Evolutionary conservation across 2,329 filamentous ascomycete genomes (phyloP).

Genomic region (Cytospora leucostoma): DNA sequence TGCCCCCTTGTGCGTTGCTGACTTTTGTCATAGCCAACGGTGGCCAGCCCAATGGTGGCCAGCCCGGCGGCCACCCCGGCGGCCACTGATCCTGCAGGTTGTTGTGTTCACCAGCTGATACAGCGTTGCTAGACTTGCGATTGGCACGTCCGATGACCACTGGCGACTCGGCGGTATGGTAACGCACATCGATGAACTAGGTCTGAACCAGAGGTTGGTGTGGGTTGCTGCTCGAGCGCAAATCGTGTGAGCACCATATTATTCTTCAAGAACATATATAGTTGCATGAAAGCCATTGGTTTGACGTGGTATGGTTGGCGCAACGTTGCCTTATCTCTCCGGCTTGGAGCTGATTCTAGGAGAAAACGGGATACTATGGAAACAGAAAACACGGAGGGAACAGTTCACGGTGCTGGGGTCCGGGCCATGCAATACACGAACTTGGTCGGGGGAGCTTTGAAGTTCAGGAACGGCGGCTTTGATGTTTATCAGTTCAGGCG

Average conservation of each 20-base stretch:
- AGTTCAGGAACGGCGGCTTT: slow-evolving; percentile 8
- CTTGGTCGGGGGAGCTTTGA: slow-evolving; percentile 18
- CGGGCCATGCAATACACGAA: slow-evolving; percentile 22
- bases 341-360: slow-evolving; percentile 10
- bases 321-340: slow-evolving; percentile 1
- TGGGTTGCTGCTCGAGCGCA: not conserved
- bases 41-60: slow-evolving; percentile 35
- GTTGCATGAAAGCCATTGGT: slow-evolving; percentile 5
- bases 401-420: not conserved
- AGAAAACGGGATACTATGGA: not conserved
- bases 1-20: slow-evolving; percentile 31
- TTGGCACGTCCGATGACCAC: slow-evolving; percentile 6
- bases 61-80: slow-evolving; percentile 15
- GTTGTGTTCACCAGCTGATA: slow-evolving; percentile 13
- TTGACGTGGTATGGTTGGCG: slow-evolving; percentile 3
- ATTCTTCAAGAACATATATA: slow-evolving; percentile 1
- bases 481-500: slow-evolving; percentile 14
- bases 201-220: not conserved
- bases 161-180: not conserved
- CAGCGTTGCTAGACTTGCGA: slow-evolving; percentile 7
- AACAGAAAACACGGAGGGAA: slow-evolving; percentile 7
- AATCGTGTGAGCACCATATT: not conserved
- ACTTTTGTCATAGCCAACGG: slow-evolving; percentile 36
- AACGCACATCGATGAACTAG: not conserved
- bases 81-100: slow-evolving; percentile 21